Conservation (phyloP, 2,329 filamentous ascomycete genomes). For the Phialemonium atrogriseum region DNA sequence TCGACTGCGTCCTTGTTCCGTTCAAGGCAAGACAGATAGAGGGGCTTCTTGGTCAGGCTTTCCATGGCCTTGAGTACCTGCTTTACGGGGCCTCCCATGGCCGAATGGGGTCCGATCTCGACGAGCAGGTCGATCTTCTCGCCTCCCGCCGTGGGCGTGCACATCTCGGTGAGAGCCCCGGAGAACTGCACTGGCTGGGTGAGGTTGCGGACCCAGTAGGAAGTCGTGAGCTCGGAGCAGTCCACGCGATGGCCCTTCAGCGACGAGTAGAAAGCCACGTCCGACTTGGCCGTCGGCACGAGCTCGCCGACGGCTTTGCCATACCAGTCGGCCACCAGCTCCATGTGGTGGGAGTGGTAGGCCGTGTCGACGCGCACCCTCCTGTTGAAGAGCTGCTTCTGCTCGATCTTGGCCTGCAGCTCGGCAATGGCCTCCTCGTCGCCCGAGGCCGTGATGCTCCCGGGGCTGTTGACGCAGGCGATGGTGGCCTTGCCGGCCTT, state of each 20-base stretch:
- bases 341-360: constrained; percentile 46
- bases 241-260: constrained; percentile 28
- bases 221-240: constrained; percentile 24
- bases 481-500: constrained; percentile 7
- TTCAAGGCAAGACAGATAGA: constrained; percentile 19
- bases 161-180: constrained; percentile 12
- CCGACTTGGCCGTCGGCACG: constrained; percentile 16
- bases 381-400: constrained; percentile 34
- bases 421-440: constrained; percentile 17
- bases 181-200: constrained; percentile 35
- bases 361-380: constrained; percentile 40
- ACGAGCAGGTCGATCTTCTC: constrained; percentile 16
- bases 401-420: constrained; percentile 9
- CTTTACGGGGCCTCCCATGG: constrained; percentile 19
- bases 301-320: constrained; percentile 17
- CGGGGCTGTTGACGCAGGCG: constrained; percentile 14
- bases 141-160: constrained; percentile 17
- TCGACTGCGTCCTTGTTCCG: constrained; percentile 13
- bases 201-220: constrained; percentile 37
- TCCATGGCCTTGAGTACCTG: constrained; percentile 17
- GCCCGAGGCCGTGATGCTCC: constrained; percentile 21
- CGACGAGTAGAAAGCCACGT: constrained; percentile 35
- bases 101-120: constrained; percentile 21
- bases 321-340: constrained; percentile 35
- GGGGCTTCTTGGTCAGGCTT: constrained; percentile 11